Evolutionary conservation across 495 filamentous ascomycete species (phyloP), one percentile per base, ranked within the genome.

Genomic region (Lasiosphaeria hispida): DNA sequence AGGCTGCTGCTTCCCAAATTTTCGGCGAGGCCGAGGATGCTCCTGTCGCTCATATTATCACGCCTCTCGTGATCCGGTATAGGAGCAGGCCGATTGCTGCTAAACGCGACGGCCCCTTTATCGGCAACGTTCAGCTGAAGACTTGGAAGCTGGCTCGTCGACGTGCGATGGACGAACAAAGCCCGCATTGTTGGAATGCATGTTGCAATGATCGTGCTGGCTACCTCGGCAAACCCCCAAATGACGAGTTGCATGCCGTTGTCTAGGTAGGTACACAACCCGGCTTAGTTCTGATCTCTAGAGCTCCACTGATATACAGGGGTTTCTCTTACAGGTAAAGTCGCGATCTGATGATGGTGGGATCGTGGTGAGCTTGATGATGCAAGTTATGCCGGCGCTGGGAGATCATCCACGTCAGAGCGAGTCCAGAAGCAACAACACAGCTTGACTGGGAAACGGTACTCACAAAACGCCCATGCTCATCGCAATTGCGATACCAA

Each of bases 401-500:
- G 38, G 4, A 11, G 15, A 14, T 5, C 23, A 30, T 30, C 5
- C 23, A 30, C 5, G 5, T 45, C 18, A 45, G 43, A 2, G 11
- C 23, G 3, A 30, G 23, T 30, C 23, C 3, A 7, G 33, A 49
- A 4, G 10, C n/a, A n/a, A n/a, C n/a, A n/a, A 2, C 19, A 11
- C 23, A 49, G 7, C 11, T 35, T 8, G 6, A 18, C 7, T 23
- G 13, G 34, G 11, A 39, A 19, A n/a, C n/a, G 17, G 37, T 5
- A 52, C 49, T 13, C 10, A 61, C 49, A 63, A 10, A 6, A 65
- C n/a, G 1, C 71, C 71, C 60, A 72, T 63, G 47, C 68, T 72
- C 71, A 74, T 72, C 11, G 68, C 68, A 10, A 72, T 35, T 15
- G 56, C 62, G n/a, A 68, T 58, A 3, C 70, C 71, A 41, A 68